Base-by-base conservation (phyloP, 176 grass and related monocot genomes). In the Microstegium vimineum region DNA sequence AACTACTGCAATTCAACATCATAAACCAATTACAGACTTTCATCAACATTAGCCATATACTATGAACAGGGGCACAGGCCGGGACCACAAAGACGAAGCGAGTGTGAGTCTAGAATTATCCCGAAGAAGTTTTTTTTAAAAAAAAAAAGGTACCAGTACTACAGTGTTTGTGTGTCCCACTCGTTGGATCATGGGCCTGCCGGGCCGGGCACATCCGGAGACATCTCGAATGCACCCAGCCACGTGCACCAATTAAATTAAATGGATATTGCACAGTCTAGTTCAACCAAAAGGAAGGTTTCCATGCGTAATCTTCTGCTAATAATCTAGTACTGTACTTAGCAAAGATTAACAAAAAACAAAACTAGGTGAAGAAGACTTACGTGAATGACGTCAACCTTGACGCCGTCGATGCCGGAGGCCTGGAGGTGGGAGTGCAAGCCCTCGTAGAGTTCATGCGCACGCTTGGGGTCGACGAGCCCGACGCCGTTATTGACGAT, bases 301-400 rank as follows among this genome's bases (percentile, higher is more conserved):
- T 15, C 26, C 4, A 0, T 30, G 11, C 5, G 1, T 62, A 62
- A 62, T 62, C 4, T 28, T 27, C n/a, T 12, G 12, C 60, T 62
- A 28, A 26, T 61, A 12, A 18, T 23, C n/a, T 12, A 28, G 7
- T 25, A 60, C 7, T 25, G 7, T 25, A 60, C 7, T 25, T 25
- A 57, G 9, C 20, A 62, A 14, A 12, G 4, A 27, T 61, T 27
- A 0, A 9, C 7, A 34, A 20, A 37, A 13, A 40, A 6, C 13
- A 36, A 13, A 14, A 26, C 0, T n/a, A 23, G 18, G 4, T 6
- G 14, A 15, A 10, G 10, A 23, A 14, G 32, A 86, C 92, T 94
- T 82, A 95, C 95, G 51, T 95, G 93, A 12, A 93, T 98, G 45
- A 98, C 96, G 85, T 98, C 96, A 47, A 95, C 87, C 90, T 98